phyloP scores from a whole-genome alignment of 2,329 filamentous ascomycete species.

The Dactylella cylindrospora region DNA sequence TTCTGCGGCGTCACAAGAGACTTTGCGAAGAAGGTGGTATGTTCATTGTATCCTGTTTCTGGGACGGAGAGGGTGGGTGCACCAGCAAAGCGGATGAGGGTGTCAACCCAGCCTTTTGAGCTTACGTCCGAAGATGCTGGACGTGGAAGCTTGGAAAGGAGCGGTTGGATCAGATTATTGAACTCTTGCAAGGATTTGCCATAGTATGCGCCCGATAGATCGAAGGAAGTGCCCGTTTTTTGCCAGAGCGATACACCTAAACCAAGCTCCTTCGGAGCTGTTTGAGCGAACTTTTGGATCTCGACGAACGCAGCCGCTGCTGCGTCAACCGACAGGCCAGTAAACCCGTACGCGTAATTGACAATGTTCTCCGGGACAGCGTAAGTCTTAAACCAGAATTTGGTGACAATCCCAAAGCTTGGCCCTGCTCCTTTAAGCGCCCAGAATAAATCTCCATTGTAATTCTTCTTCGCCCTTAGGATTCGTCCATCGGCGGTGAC shows the following conservation, averaged over 20 bases:
- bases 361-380: conserved; percentile 51
- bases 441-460: conserved; percentile 55
- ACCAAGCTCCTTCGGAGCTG: conserved; percentile 47
- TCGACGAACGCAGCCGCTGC: conserved; percentile 51
- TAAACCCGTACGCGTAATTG: conserved; percentile 50
- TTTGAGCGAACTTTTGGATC: conserved; percentile 45
- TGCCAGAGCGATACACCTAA: conserved; percentile 45
- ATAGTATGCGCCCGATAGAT: conserved; percentile 42
- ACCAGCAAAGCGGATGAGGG: conserved; percentile 36
- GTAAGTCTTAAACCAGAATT: conserved; percentile 54
- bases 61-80: conserved; percentile 11
- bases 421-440: conserved; percentile 54
- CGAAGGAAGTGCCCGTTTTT: conserved; percentile 13
- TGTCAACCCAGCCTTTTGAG: conserved; percentile 37
- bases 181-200: conserved; percentile 19
- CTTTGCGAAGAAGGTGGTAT: conserved; percentile 36
- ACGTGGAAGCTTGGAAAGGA: conserved; percentile 14
- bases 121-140: conserved; percentile 1
- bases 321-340: conserved; percentile 53
- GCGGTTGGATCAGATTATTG: conserved; percentile 18
- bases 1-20: conserved; percentile 28
- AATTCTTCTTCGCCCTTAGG: conserved; percentile 47
- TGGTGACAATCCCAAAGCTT: conserved; percentile 54
- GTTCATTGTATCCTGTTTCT: conserved; percentile 36
- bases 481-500: conserved; percentile 51